Evolutionary conservation across 2,329 filamentous ascomycete genomes (phyloP), one percentile per base, ranked within the genome.

Genomic region (Aureobasidium musti): DNA sequence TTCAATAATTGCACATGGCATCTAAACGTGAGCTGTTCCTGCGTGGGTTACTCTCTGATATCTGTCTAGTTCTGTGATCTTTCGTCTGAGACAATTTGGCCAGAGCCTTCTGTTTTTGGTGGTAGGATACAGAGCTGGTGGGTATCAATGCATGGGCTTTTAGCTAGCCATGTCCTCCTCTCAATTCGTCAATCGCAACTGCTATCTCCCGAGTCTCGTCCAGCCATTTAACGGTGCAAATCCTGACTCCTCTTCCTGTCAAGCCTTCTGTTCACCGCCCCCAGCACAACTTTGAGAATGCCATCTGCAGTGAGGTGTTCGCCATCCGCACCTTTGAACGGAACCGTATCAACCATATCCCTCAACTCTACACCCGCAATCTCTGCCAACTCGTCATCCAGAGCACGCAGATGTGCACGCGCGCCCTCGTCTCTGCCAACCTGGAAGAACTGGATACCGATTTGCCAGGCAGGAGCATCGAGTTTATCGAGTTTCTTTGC

Each of bases 391-490:
- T 84, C 84, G 75, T 97, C 91, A 74, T 98, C 94, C 8, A 98
- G 82, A 54, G 88, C 82, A 71, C 84, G 80, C 45, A 98, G 81
- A 65, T 89, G 87, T 70, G 82, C 78, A 1, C 83, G 82, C 0
- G 93, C 94, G 0, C 77, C 80, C 0, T 79, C 74, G 71, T 96
- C 91, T 59, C 85, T 83, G 66, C 95, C 94, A 52, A 98, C 90
- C 78, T 97, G 94, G 82, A 98, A 96, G 81, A 98, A 98, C 77
- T 98, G 94, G 66, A 98, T 87, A 39, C 94, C 94, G 10, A 97
- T 82, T 79, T 98, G 95, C 82, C 90, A 90, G 0, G 88, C 83
- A 4, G 89, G 87, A 0, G 92, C 92, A 10, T 88, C 83, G 8
- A 90, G 76, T 61, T 78, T 78, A 73, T 95, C 89, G 37, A 98